A percentile compares a stretch with the other conserved stretches of the same genome.
Conservation (phyloP, 164 flowering plant genomes). For the Tetracentron sinense region DNA sequence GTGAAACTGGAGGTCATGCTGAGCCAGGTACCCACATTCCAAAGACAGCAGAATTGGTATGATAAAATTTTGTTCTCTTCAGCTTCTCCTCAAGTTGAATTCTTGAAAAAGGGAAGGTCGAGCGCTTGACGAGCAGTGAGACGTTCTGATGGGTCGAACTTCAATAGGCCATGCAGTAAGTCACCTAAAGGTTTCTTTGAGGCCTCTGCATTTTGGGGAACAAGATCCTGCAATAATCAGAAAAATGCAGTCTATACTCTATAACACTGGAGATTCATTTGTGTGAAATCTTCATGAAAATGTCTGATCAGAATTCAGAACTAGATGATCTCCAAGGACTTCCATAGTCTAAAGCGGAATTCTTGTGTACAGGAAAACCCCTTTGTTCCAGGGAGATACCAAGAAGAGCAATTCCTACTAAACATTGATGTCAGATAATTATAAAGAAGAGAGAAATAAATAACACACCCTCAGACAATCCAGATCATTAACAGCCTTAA, state of each 20-base stretch:
- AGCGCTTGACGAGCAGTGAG: constrained; percentile 72
- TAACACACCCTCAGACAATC: constrained; percentile 52
- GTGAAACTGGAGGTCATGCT: too few relatives aligned
- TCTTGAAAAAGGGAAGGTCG: constrained; percentile 60
- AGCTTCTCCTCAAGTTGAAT: constrained; percentile 13
- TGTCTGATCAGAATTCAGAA: too few relatives aligned
- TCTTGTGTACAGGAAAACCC: too few relatives aligned
- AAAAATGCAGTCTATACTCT: neutral
- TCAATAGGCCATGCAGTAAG: constrained; percentile 55
- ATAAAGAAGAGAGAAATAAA: neutral
- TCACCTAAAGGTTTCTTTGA: constrained; percentile 41
- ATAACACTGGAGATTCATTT: too few relatives aligned
- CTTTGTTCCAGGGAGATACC: too few relatives aligned
- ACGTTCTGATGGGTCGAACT: constrained; percentile 69
- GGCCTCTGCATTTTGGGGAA: constrained; percentile 35
- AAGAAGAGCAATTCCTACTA: too few relatives aligned
- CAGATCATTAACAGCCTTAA: constrained; percentile 71
- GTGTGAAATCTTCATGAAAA: too few relatives aligned
- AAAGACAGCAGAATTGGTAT: too few relatives aligned
- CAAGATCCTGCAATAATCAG: constrained; percentile 48
- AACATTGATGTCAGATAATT: too few relatives aligned
- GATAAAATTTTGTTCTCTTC: neutral
- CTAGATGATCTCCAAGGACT: too few relatives aligned
- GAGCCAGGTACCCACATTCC: too few relatives aligned
- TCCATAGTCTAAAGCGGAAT: too few relatives aligned